phyloP scores from a whole-genome alignment of 805 yeast species.

The Suhomyces sp. region DNA sequence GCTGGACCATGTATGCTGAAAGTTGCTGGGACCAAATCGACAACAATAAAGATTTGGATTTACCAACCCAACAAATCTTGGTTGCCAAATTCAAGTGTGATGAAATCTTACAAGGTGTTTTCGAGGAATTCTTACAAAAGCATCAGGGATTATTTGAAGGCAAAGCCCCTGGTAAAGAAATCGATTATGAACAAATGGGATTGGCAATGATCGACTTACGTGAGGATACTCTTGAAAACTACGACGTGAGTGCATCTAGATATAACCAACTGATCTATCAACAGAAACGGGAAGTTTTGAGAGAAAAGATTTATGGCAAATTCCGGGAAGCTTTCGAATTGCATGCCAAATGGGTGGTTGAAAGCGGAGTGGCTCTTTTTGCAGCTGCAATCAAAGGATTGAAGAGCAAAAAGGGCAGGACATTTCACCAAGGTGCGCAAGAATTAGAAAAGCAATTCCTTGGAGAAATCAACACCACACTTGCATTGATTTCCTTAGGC shows the following conservation, averaged over 20 bases:
- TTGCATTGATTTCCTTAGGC: conserved; percentile 15
- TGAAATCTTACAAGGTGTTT: conserved; percentile 60
- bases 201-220: conserved; percentile 43
- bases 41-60: conserved; percentile 86
- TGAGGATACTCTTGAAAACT: conserved; percentile 47
- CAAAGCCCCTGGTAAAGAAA: conserved; percentile 14
- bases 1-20: conserved; percentile 90
- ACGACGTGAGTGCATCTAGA: conserved; percentile 73
- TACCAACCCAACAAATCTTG: conserved; percentile 93
- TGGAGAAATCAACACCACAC: conserved; percentile 3
- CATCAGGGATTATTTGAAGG: conserved; percentile 15
- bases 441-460: not conserved
- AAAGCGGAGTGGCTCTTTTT: conserved; percentile 13
- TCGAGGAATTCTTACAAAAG: conserved; percentile 26
- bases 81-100: conserved; percentile 95
- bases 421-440: conserved; percentile 1
- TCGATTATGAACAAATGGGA: conserved; percentile 50
- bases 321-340: conserved; percentile 39
- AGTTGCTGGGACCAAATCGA: conserved; percentile 95
- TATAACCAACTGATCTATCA: conserved; percentile 67
- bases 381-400: conserved; percentile 9
- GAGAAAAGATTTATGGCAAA: conserved; percentile 44
- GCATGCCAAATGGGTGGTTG: conserved; percentile 21
- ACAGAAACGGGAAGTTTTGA: conserved; percentile 55
- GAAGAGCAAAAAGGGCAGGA: conserved; percentile 11